Percentiles rank a stretch among this genome's conserved stretches.
phyloP scores from a whole-genome alignment of 176 grass and related monocot genomes.

The Thinopyrum elongatum region DNA sequence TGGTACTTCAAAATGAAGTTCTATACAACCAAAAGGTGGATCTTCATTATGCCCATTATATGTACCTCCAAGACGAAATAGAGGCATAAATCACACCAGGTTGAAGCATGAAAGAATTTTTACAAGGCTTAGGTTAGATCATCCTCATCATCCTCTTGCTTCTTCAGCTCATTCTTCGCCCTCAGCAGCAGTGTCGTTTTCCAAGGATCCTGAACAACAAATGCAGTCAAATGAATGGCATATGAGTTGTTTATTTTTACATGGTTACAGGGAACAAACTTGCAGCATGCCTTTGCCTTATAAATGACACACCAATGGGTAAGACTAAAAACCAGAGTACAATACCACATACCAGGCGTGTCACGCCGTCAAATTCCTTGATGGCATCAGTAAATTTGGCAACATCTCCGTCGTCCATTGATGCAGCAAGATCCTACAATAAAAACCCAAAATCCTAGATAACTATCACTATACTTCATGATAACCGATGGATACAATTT shows the following conservation, averaged over 20 bases:
- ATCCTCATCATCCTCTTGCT: slow-evolving; percentile 88
- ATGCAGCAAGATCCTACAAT: slow-evolving; percentile 81
- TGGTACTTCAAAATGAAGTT: slow-evolving; percentile 18
- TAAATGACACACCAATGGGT: neutral
- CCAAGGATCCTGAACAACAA: slow-evolving; percentile 78
- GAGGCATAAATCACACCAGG: slow-evolving; percentile 26
- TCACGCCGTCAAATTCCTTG: slow-evolving; percentile 98
- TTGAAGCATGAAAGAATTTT: slow-evolving; percentile 5
- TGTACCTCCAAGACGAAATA: slow-evolving; percentile 28
- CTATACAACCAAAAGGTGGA: slow-evolving; percentile 34
- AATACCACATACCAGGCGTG: slow-evolving; percentile 66
- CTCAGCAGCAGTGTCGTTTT: slow-evolving; percentile 93
- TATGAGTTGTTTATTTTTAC: neutral
- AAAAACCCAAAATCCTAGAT: slow-evolving; percentile 12
- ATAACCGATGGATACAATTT: slow-evolving; percentile 5
- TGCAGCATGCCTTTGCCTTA: neutral
- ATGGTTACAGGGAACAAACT: neutral
- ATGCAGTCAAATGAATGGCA: neutral
- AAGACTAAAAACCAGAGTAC: slow-evolving; percentile 14
- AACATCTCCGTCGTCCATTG: slow-evolving; percentile 96
- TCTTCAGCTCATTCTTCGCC: slow-evolving; percentile 88
- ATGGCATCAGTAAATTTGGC: slow-evolving; percentile 87
- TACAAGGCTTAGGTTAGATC: slow-evolving; percentile 78
- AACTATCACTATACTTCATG: slow-evolving; percentile 11
- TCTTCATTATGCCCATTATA: slow-evolving; percentile 38